Evolutionary conservation across 768 basidiomycete genomes (phyloP).

Genomic region (Agaricus sinodeliciosus): DNA sequence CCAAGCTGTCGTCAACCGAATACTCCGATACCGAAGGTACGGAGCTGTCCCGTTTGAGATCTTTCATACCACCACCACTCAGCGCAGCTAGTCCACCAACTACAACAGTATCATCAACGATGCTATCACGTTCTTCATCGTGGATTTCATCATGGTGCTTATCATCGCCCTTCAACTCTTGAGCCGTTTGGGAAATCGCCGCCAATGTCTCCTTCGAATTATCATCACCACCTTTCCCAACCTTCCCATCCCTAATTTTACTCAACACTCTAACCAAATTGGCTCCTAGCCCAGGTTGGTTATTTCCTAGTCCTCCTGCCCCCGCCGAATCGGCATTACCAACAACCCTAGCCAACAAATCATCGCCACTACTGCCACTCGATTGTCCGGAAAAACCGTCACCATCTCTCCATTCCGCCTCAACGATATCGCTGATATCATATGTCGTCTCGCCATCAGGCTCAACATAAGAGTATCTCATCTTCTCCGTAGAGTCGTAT

Average conservation of each 20-base stretch:
- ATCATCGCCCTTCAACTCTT: background rate
- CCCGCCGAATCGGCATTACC: constrained; percentile 16
- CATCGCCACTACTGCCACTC: constrained; percentile 23
- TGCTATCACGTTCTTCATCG: background rate
- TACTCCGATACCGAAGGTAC: constrained; percentile 43
- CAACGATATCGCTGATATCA: constrained; percentile 91
- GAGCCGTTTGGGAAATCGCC: background rate
- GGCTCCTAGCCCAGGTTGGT: constrained; percentile 55
- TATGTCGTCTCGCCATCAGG: constrained; percentile 76
- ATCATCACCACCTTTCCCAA: constrained; percentile 28
- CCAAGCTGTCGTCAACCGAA: constrained; percentile 39
- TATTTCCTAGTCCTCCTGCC: constrained; percentile 20
- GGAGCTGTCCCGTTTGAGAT: constrained; percentile 20
- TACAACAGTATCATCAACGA: background rate
- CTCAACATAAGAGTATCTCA: constrained; percentile 93
- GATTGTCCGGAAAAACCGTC: background rate
- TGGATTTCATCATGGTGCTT: background rate
- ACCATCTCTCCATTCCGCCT: constrained; percentile 75
- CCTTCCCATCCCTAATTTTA: constrained; percentile 65
- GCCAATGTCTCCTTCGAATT: constrained; percentile 10
- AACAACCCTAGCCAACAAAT: constrained; percentile 63
- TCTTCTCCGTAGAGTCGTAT: constrained; percentile 59
- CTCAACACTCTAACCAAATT: constrained; percentile 69
- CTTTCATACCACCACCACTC: background rate
- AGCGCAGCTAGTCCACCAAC: constrained; percentile 4